Evolutionary conservation across 768 basidiomycete species (phyloP), one percentile per base, ranked within the genome.

Genomic region (Clitopilus hobsonii): DNA sequence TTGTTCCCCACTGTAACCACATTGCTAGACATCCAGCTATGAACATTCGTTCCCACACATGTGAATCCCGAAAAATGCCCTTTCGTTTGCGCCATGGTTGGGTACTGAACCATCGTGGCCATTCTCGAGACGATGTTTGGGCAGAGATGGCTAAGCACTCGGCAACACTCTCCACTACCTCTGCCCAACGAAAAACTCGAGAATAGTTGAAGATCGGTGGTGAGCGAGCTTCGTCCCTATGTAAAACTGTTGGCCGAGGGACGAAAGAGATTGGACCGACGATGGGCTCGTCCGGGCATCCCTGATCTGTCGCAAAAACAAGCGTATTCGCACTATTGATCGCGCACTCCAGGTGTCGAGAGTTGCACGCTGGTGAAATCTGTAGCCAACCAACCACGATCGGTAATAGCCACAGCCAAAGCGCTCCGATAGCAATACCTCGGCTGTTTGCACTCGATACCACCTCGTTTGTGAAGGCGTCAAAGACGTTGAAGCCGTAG

Each of bases 381-480:
- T 74, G 65, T 6, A 77, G 58, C 71, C 75, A 78, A 4, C 74
- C 71, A 3, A 72, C 58, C 10, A 75, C 74, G 5, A 78, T 58
- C 0, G 76, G 68, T 7, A 78, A 30, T 20, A 78, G 65, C 74
- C 76, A 79, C 6, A 78, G 58, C 75, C 74, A 79, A 16, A 71
- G 60, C 1, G 70, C 69, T 4, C 71, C 75, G 5, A 73, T 69
- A 3, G 32, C 32, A 4, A 14, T n/a, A n/a, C n/a, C n/a, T n/a
- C n/a, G 32, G 13, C 32, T n/a, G 26, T 65, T 71, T 0, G 66
- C 61, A 25, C 68, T 60, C 1, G 71, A 55, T 16, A 61, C 30
- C 1, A 51, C 38, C 24, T 60, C 56, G 20, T 49, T 56, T 18
- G 61, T 58, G 47, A 69, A 65, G 13, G 62, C 61, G 51, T 69